Evolutionary conservation across 371 early-diverging fungal genomes (phyloP), one percentile per base, ranked within the genome.

Genomic region (Gilbertella persicaria): DNA sequence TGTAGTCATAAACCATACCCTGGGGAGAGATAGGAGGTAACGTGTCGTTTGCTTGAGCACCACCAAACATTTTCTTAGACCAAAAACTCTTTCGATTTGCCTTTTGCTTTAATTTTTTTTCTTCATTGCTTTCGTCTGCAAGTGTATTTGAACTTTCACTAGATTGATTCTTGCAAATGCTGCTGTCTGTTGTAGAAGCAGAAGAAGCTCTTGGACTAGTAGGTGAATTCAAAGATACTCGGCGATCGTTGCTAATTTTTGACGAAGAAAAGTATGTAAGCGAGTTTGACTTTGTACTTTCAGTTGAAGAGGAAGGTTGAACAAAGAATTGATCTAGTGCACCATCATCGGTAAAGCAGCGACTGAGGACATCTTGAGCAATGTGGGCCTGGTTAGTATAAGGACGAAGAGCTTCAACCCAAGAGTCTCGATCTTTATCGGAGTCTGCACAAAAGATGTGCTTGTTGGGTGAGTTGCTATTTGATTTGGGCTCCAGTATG

Each of bases 391-490:
- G 41, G 8, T 46, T 45, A 17, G 50, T 33, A 2, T 45, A 51
- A 16, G 28, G 29, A 21, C 41, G 40, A 30, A 52, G 41, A 10
- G 35, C 14, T 3, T 51, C 42, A 0, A 95, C 87, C 95, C 95
- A 96, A 14, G 83, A 80, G 58, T 94, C 94, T 36, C 94, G 79
- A 53, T 96, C 97, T 24, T 68, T 68, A 54, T 93, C 94, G 2
- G 86, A 89, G 20, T 89, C 92, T 6, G 94, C 94, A 66, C 91
- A 93, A 35, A 96, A 85, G 13, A 92, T 85, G 53, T 93, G 93
- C 5, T 86, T 75, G 29, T 68, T 67, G 0, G 81, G 64, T 21
- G 83, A 78, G 41, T 79, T 82, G 33, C 83, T 79, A 14, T 80
- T 70, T 14, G 74, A 65, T 58, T 80, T 84, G 60, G 79, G 83